Evolutionary conservation across 768 basidiomycete genomes (phyloP).

Genomic region (Leccinum disarticulatum): DNA sequence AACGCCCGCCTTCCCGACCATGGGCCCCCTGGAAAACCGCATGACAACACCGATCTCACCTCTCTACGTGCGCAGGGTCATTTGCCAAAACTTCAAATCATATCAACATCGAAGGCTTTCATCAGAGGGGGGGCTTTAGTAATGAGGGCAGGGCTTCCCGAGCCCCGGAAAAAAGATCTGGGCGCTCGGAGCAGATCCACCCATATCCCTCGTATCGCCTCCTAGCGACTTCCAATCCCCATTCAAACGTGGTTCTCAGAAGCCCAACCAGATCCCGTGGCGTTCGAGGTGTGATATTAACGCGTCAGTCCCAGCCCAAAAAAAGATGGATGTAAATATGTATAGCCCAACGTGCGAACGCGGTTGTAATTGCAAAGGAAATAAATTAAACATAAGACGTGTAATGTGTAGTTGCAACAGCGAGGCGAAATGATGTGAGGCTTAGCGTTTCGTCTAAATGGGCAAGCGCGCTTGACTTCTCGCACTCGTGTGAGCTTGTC

Average conservation of each 20-base stretch:
- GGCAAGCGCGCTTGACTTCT: neutral
- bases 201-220: neutral
- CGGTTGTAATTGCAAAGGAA: conserved; percentile 2
- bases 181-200: conserved; percentile 4
- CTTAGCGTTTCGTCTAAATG: conserved; percentile 21
- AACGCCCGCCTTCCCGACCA: neutral
- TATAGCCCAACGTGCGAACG: conserved; percentile 6
- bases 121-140: neutral
- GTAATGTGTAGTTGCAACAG: conserved; percentile 14
- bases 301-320: conserved; percentile 2
- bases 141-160: neutral
- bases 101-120: neutral
- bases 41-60: conserved; percentile 13
- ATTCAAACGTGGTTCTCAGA: conserved; percentile 8
- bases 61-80: conserved; percentile 18
- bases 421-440: conserved; percentile 3
- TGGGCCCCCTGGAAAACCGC: conserved; percentile 1
- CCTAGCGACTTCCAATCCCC: conserved; percentile 13
- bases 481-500: conserved; percentile 2
- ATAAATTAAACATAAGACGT: conserved; percentile 3
- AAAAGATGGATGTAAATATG: neutral
- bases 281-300: conserved; percentile 4
- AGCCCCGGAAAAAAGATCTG: neutral
- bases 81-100: neutral
- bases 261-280: neutral